Conservation (phyloP, 2,329 filamentous ascomycete species). For the Graphilbum sp. region DNA sequence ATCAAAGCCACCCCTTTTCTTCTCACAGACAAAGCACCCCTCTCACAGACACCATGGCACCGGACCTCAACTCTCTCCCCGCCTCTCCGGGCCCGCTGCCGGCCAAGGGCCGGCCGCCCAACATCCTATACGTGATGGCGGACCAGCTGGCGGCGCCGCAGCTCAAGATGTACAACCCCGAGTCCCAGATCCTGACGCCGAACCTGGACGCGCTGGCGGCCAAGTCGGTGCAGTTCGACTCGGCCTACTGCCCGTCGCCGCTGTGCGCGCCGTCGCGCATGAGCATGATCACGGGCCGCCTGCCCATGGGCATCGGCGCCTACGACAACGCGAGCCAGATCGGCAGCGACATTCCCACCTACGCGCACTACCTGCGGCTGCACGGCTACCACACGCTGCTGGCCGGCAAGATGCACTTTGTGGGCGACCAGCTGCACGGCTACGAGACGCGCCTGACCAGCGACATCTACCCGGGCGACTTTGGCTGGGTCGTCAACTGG, state of each 20-base stretch:
- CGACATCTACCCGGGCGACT: constrained; percentile 89
- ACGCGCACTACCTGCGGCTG: constrained; percentile 75
- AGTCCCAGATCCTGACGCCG: constrained; percentile 82
- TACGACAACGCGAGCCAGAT: constrained; percentile 86
- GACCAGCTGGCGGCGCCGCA: constrained; percentile 85
- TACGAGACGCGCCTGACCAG: constrained; percentile 87
- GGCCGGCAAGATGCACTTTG: constrained; percentile 95
- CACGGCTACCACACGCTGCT: constrained; percentile 81
- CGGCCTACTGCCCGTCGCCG: constrained; percentile 85
- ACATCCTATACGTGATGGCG: constrained; percentile 90
- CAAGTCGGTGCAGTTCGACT: constrained; percentile 77
- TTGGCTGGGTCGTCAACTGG: constrained; percentile 93
- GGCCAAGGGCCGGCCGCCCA: constrained; percentile 34
- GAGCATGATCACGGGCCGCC: constrained; percentile 83
- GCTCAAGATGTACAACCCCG: constrained; percentile 79
- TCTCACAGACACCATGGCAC: constrained; percentile 36
- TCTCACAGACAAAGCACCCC: constrained; percentile 2
- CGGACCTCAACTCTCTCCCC: constrained; percentile 58
- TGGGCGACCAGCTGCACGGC: constrained; percentile 85
- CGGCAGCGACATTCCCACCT: constrained; percentile 71
- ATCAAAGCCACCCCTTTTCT: background rate
- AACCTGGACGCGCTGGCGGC: constrained; percentile 72
- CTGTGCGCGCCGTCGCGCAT: constrained; percentile 86
- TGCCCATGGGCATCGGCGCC: constrained; percentile 80
- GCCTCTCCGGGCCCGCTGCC: no score